Evolutionary conservation across 805 yeast genomes (phyloP), one percentile per base, ranked within the genome.

Genomic region (Yamadazyma nakazawae): DNA sequence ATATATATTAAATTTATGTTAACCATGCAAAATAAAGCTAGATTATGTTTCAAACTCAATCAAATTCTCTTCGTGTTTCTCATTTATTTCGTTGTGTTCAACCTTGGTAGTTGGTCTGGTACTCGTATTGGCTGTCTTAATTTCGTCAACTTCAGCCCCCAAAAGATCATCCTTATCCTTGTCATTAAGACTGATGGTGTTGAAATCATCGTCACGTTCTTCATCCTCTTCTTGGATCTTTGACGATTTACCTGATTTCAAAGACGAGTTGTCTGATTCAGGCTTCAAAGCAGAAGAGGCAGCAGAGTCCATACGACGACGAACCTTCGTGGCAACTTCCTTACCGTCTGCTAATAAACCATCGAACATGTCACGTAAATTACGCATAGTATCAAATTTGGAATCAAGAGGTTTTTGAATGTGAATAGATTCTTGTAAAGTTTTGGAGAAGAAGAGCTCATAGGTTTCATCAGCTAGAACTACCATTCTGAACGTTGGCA

Each of bases 401-500:
- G 71, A 66, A 35, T 63, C 76, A 38, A 78, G 72, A 32, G 77
- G 80, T 53, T 78, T 77, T 47, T 79, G 77, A 40, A 88, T 73
- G 59, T 86, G 88, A 43, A 88, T 76, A 0, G 92, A 78, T n/a
- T 72, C 63, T 46, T 85, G 75, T 30, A 89, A 69, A 0, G 90
- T 84, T 21, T 74, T 70, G 12, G 88, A 75, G 67, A 94, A 94
- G 51, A 92, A 81, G 35, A 85, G 71, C 63, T 94, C 98, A 55
- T 89, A 85, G 0, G 97, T 87, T 58, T 90, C 98, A 62, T 91
- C 97, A 0, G 98, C 97, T 5, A 92, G 70, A 5, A 94, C 70
- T 1, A 94, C 95, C 99, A 92, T 92, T 51, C 98, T 73, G 68
- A 92, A 92, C 0, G 96, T 90, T 0, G 98, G 88, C 14, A 89